These are phyloP conservation scores for Pseudogymnoascus sp. DNA, from an alignment of 2,329 filamentous ascomycete genomes.

Conservation along the genomic window DNA sequence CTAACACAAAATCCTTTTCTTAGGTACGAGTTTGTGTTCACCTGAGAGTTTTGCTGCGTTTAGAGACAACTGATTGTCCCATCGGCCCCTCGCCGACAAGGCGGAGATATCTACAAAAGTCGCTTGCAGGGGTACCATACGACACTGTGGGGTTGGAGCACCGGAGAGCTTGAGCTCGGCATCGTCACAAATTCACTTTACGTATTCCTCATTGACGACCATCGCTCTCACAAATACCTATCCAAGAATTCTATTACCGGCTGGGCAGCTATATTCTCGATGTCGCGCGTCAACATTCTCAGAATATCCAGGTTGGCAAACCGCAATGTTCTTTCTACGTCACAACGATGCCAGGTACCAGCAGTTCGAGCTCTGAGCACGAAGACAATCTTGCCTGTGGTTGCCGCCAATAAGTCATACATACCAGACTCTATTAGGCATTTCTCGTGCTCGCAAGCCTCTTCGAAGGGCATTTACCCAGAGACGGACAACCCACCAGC, in stretches of 20 bases:
- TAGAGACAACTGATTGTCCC: not conserved
- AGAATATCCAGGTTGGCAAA: conserved; percentile 9
- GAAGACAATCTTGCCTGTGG: not conserved
- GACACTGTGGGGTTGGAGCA: conserved; percentile 2
- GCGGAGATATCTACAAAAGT: conserved; percentile 9
- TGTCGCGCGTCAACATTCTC: not conserved
- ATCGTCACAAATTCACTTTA: not conserved
- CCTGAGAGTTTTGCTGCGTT: not conserved
- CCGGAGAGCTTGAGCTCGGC: not conserved
- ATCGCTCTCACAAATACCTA: not conserved
- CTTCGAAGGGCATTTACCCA: conserved; percentile 51
- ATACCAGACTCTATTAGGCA: not conserved
- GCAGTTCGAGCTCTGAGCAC: not conserved
- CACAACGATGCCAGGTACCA: conserved; percentile 4
- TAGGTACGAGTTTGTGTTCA: not conserved
- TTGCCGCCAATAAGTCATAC: not conserved
- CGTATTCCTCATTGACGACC: not conserved
- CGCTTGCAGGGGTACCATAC: conserved; percentile 6
- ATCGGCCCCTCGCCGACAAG: not conserved
- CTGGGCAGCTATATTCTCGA: not conserved
- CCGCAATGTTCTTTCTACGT: not conserved
- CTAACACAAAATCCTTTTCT: not conserved
- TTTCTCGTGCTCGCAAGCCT: not conserved
- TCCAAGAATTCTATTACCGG: not conserved
- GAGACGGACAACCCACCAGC: conserved; percentile 47